A percentile compares a stretch with the other conserved stretches of the same genome.
These are phyloP conservation scores for Vanderwaltozyma verrucispora DNA, from an alignment of 805 yeast genomes.

Conservation along the genomic window DNA sequence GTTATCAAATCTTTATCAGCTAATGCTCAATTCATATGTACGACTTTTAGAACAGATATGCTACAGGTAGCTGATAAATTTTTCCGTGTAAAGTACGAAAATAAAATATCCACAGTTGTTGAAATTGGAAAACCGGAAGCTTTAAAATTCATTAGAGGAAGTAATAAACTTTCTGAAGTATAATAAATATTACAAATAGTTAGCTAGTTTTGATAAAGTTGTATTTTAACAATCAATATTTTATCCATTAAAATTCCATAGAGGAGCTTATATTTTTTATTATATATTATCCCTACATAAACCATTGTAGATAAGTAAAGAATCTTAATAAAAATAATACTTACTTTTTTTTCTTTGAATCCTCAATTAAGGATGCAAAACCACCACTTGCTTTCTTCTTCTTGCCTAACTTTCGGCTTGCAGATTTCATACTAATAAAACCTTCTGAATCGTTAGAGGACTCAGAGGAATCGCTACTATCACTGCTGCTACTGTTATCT, in stretches of 20 bases:
- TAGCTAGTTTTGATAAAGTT: no score
- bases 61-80: conserved; percentile 75
- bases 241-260: neutral
- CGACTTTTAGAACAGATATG: conserved; percentile 93
- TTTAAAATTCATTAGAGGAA: conserved; percentile 68
- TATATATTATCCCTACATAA: no score
- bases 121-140: conserved; percentile 69
- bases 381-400: conserved; percentile 31
- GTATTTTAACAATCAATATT: neutral
- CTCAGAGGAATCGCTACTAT: conserved; percentile 2
- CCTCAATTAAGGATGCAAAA: conserved; percentile 40
- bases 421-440: conserved; percentile 37
- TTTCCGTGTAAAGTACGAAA: conserved; percentile 77
- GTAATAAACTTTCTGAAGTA: conserved; percentile 21
- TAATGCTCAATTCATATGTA: conserved; percentile 85
- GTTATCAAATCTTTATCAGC: conserved; percentile 55
- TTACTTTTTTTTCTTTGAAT: conserved; percentile 28
- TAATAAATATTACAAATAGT: neutral
- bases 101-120: conserved; percentile 69
- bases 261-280: neutral
- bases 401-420: conserved; percentile 32
- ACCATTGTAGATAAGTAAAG: no score
- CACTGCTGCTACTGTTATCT: neutral
- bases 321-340: no score
- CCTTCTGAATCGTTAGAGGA: conserved; percentile 19